Evolutionary conservation across 371 early-diverging fungal genomes (phyloP), one percentile per base, ranked within the genome.

Genomic region (Mucor saturninus): DNA sequence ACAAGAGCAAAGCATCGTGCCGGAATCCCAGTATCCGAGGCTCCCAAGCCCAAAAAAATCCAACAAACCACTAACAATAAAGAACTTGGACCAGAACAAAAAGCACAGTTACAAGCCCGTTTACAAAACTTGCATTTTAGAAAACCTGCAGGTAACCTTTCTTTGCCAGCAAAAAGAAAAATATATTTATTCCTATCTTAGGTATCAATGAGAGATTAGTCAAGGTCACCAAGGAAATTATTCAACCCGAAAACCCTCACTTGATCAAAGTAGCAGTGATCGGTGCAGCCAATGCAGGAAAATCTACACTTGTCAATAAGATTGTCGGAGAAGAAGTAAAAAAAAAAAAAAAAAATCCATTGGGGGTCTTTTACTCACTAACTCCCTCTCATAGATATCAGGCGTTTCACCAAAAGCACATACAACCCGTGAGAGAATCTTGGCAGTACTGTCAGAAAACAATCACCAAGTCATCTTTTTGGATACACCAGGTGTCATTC

Each of bases 271-370:
- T 89, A 30, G 89, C 87, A 30, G 67, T 91, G 3, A 67, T 93
- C 21, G 93, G 92, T n/a, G 84, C 89, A 21, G 87, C 93, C 32
- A 93, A 93, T 68, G 89, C 89, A 4, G 93, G 93, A 28, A 93
- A 93, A 61, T 93, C 93, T 2, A 92, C 93, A 5, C 61, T 93
- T 39, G 74, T 92, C 9, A 93, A 93, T 68, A 69, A 76, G n/a
- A 71, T 93, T 28, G 77, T 89, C 11, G 71, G 67, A 45, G 61
- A 75, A 61, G 61, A 73, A 50, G 70, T 64, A 67, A 35, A 10
- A 6, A 21, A 0, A 0, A 21, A 21, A 21, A 21, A 21, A 21
- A 21, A 0, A 21, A 0, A 21, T 21, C 21, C 21, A 21, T 21
- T 21, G 21, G 21, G 21, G 21, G 21, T 21, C 21, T 21, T 21